These are phyloP conservation scores for Trichoderma sp. DNA, from an alignment of 2,329 filamentous ascomycete species.

Conservation along the genomic window DNA sequence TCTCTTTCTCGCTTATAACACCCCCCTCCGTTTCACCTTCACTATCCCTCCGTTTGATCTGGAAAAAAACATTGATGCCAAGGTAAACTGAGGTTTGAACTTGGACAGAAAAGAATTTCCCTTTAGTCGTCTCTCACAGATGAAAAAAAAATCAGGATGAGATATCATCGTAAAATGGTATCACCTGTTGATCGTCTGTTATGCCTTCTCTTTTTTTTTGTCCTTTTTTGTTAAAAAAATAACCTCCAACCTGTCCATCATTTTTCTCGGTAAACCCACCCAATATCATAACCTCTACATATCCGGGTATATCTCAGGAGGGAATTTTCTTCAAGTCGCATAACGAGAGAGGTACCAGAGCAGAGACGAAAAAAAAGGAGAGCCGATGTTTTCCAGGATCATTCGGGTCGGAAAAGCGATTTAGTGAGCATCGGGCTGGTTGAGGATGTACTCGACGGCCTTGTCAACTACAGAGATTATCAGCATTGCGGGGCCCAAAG, in stretches of 20 bases:
- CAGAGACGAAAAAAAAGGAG: not conserved
- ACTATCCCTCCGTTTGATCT: not conserved
- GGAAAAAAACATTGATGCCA: slow-evolving; percentile 11
- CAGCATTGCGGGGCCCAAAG: slow-evolving; percentile 15
- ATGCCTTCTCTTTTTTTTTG: not conserved
- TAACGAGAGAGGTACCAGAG: slow-evolving; percentile 18
- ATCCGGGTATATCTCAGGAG: slow-evolving; percentile 22
- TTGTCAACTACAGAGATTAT: slow-evolving; percentile 70
- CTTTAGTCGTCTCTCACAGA: not conserved
- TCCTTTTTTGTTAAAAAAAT: not conserved
- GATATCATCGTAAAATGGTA: not conserved
- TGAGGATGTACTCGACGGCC: slow-evolving; percentile 91
- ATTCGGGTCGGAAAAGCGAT: slow-evolving; percentile 24
- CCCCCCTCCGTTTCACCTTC: not conserved
- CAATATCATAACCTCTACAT: slow-evolving; percentile 2
- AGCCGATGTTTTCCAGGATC: slow-evolving; percentile 23
- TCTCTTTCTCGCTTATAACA: slow-evolving; percentile 3
- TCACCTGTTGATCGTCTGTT: not conserved
- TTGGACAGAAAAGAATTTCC: not conserved
- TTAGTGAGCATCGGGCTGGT: slow-evolving; percentile 86
- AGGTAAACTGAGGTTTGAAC: not conserved
- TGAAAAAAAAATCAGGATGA: slow-evolving; percentile 9
- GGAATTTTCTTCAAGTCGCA: not conserved
- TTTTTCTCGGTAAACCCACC: slow-evolving; percentile 1
- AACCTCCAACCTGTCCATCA: slow-evolving; percentile 9